Conservation (phyloP, 306 rosid species). For the Trifolium dubium region DNA sequence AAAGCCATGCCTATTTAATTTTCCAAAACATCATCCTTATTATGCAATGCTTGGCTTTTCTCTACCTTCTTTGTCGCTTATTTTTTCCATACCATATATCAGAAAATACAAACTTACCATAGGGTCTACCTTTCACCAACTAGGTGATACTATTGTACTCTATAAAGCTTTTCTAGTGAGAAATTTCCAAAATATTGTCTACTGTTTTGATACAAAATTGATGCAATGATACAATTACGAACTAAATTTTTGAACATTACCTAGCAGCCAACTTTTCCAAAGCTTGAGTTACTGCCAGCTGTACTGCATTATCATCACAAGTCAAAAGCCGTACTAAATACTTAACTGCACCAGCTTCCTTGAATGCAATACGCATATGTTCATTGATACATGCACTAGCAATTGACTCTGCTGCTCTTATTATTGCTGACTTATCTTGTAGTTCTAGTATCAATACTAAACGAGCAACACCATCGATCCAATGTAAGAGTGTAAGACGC, state of each 20-base stretch:
- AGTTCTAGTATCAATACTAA: constrained; percentile 77
- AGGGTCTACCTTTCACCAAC: constrained; percentile 17
- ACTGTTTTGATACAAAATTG: constrained; percentile 14
- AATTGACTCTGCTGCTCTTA: constrained; percentile 71
- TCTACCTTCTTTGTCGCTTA: background rate
- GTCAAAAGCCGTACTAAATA: constrained; percentile 65
- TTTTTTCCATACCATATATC: background rate
- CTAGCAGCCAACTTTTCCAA: constrained; percentile 79
- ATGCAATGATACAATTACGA: constrained; percentile 29
- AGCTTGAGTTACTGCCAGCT: constrained; percentile 64
- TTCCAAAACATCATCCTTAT: constrained; percentile 14
- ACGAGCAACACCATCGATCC: constrained; percentile 91
- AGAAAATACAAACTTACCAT: constrained; percentile 11
- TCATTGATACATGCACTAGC: constrained; percentile 82
- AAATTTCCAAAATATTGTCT: constrained; percentile 8
- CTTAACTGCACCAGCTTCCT: constrained; percentile 88
- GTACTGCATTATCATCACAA: constrained; percentile 51
- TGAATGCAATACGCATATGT: constrained; percentile 78
- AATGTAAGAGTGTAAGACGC: constrained; percentile 68
- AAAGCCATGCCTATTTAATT: constrained; percentile 7
- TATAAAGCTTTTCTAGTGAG: background rate
- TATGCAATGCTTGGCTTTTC: constrained; percentile 21
- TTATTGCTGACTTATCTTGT: constrained; percentile 61
- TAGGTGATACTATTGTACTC: background rate
- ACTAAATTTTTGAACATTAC: constrained; percentile 46